Base-by-base conservation (phyloP, 176 grass and related monocot species). In the Musa beccarii region DNA sequence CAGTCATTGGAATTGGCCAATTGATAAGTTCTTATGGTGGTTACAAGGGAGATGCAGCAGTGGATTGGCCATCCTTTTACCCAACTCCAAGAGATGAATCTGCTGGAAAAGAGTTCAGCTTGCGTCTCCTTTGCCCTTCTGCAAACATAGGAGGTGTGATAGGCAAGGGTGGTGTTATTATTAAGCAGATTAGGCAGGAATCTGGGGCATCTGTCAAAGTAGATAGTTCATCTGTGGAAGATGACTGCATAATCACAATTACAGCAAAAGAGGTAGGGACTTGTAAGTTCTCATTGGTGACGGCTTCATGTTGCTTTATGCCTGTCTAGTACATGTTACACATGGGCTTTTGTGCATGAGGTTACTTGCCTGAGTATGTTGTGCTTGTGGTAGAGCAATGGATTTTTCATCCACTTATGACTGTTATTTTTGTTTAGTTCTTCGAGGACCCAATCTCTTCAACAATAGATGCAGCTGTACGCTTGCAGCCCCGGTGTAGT, bases 131-230 rank as follows among this genome's bases (percentile, higher is more conserved):
- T 71, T 99, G 95, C 77, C 68, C 83, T 71, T 84, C 88, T 22
- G 81, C 76, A 0, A 88, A 86, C 79, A 83, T 99, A 23, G 95
- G 95, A 79, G 85, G 90, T 76, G 95, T 99, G 68, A 99, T 99
- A 75, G 95, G 95, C 28, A 99, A 99, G 80, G 83, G 80, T 76
- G 95, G 95, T 85, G 86, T 84, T 70, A 87, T 99, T 62, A 99
- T 99, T 81, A 99, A 89, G 83, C 91, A 99, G 53, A 89, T 99
- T 67, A 89, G 95, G 77, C 95, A 99, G 78, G 95, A 99, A 62
- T 94, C 95, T 79, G 90, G 95, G 76, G 95, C 95, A 74, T 85
- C 74, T 82, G 87, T 99, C 69, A 94, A 94, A 80, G 95, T 94
- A 10, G 88, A 91, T 84, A 99, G 88, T 79, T 85, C 89, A 14